Conservation (phyloP, 129 eudicot genomes). For the Flaveria ramosissima region DNA sequence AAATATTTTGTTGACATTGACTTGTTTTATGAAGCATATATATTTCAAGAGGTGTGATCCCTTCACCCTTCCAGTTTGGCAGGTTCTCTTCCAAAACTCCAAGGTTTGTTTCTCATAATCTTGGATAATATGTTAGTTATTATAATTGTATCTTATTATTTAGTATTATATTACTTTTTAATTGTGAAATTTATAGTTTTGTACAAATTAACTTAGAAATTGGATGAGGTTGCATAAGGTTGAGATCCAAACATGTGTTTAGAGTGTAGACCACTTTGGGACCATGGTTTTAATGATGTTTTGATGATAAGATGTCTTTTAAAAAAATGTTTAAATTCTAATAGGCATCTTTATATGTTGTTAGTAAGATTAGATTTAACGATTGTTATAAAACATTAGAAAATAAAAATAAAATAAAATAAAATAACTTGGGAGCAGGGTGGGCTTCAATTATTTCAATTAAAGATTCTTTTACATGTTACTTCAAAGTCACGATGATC, state of each 20-base stretch:
- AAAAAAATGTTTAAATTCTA: too few relatives aligned
- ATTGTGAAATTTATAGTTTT: background rate
- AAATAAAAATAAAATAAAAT: too few relatives aligned
- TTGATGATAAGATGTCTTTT: too few relatives aligned
- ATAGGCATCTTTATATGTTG: too few relatives aligned
- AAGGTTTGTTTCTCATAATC: constrained; percentile 30
- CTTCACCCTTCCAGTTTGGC: constrained; percentile 18
- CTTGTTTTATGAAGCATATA: constrained; percentile 32
- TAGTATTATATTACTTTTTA: background rate
- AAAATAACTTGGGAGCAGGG: background rate
- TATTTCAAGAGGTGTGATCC: constrained; percentile 36
- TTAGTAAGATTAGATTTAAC: too few relatives aligned
- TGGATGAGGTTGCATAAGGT: constrained; percentile 16
- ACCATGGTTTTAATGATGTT: too few relatives aligned
- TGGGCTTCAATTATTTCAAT: constrained; percentile 9
- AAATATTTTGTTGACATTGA: background rate
- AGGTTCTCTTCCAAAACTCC: constrained; percentile 31
- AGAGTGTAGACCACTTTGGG: background rate
- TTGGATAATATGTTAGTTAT: background rate
- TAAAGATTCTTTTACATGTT: constrained; percentile 9
- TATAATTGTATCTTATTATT: too few relatives aligned
- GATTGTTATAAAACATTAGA: too few relatives aligned
- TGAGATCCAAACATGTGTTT: constrained; percentile 22
- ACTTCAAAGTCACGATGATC: background rate
- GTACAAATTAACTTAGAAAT: background rate